These are phyloP conservation scores for Flaveria bidentis DNA, from an alignment of 129 eudicot species.

Conservation along the genomic window DNA sequence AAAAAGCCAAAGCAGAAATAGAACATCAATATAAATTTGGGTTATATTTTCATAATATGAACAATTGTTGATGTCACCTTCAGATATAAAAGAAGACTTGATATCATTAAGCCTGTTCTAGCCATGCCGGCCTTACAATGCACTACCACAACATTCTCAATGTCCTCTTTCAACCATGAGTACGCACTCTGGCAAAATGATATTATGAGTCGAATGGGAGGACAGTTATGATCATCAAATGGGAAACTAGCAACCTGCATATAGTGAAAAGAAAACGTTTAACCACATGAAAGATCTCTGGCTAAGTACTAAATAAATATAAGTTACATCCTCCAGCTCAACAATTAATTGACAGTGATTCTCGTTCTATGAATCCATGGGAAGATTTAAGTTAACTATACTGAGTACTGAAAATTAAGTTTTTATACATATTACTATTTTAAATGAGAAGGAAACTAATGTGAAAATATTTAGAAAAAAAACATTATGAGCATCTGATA, in stretches of 20 bases:
- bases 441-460: background rate
- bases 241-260: constrained; percentile 95
- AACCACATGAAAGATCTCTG: constrained; percentile 3
- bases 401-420: background rate
- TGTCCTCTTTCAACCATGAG: constrained; percentile 98
- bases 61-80: constrained; percentile 49
- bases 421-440: background rate
- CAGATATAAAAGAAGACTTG: constrained; percentile 86
- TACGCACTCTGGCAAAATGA: constrained; percentile 95
- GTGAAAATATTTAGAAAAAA: background rate
- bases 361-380: background rate
- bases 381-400: constrained; percentile 17
- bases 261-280: background rate
- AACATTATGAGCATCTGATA: background rate
- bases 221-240: constrained; percentile 96
- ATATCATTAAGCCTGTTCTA: constrained; percentile 95
- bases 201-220: constrained; percentile 86
- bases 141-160: constrained; percentile 94
- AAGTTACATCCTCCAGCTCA: constrained; percentile 4
- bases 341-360: background rate
- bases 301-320: constrained; percentile 5
- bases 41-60: constrained; percentile 8
- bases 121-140: constrained; percentile 99
- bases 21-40: background rate
- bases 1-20: constrained; percentile 6